These are phyloP conservation scores for Pulveroboletus sp. DNA, from an alignment of 768 basidiomycete species.

Conservation along the genomic window DNA sequence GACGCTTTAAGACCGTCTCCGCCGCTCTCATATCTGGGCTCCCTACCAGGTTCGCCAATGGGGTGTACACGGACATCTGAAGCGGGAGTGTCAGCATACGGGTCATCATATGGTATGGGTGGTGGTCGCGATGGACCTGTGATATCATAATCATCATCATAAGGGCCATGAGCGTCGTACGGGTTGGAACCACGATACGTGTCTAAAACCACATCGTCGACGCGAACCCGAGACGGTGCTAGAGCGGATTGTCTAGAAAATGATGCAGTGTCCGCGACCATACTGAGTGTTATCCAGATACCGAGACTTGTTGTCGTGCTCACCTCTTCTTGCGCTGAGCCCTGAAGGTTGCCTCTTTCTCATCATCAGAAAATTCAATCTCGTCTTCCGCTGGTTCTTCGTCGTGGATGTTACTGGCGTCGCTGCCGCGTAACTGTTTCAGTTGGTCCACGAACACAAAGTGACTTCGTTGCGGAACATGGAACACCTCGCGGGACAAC, in stretches of 20 bases:
- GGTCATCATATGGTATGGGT: constrained; percentile 77
- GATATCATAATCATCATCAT: constrained; percentile 56
- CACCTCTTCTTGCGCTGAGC: constrained; percentile 56
- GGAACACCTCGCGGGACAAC: constrained; percentile 66
- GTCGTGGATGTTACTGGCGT: constrained; percentile 91
- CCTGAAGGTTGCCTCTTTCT: constrained; percentile 76
- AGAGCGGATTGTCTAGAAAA: constrained; percentile 57
- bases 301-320: constrained; percentile 17
- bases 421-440: constrained; percentile 73
- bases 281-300: constrained; percentile 1
- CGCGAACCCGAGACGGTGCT: constrained; percentile 46
- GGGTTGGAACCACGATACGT: constrained; percentile 49
- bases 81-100: constrained; percentile 53
- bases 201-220: constrained; percentile 50
- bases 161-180: constrained; percentile 62
- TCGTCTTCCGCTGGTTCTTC: constrained; percentile 91
- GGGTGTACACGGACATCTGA: constrained; percentile 12
- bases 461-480: constrained; percentile 72
- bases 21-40: constrained; percentile 24
- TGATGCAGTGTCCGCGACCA: constrained; percentile 48
- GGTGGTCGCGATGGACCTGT: constrained; percentile 55
- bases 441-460: constrained; percentile 81
- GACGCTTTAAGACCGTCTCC: background rate
- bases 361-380: constrained; percentile 93
- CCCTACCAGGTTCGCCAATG: constrained; percentile 10